Percentiles rank a stretch among this genome's conserved stretches.
phyloP scores from a whole-genome alignment of 306 rosid species.

The Ochetophila trinervis region DNA sequence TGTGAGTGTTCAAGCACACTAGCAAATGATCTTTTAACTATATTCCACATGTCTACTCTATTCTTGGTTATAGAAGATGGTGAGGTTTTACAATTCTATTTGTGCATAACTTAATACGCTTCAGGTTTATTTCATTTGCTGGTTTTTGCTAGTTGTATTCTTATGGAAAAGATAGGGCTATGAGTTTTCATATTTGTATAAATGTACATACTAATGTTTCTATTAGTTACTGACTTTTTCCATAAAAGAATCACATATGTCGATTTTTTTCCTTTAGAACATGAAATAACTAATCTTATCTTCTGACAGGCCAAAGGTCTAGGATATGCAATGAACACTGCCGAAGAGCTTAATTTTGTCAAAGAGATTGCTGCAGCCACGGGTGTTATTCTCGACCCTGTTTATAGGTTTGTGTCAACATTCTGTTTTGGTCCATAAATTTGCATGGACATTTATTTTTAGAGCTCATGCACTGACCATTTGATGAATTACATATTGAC shows the following conservation, averaged over 20 bases:
- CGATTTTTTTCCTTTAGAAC: too few species aligned
- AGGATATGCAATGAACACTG: slow-evolving; percentile 85
- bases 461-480: not conserved
- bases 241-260: not conserved
- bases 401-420: slow-evolving; percentile 61
- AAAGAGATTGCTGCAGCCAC: slow-evolving; percentile 73
- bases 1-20: slow-evolving; percentile 48
- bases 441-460: not conserved
- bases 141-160: too few species aligned
- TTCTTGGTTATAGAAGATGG: slow-evolving; percentile 4
- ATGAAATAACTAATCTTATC: slow-evolving; percentile 14
- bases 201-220: too few species aligned
- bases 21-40: not conserved
- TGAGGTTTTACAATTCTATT: too few species aligned
- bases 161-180: too few species aligned
- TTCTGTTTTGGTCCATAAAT: not conserved
- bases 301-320: slow-evolving; percentile 87
- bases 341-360: slow-evolving; percentile 77
- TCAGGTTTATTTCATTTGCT: too few species aligned
- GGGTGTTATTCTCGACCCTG: slow-evolving; percentile 90
- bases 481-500: too few species aligned
- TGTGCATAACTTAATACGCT: too few species aligned
- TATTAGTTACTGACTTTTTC: not conserved
- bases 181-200: too few species aligned
- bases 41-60: not conserved